Conservation (phyloP, 441 rosid genomes). For the Erodium chrysanthum region DNA sequence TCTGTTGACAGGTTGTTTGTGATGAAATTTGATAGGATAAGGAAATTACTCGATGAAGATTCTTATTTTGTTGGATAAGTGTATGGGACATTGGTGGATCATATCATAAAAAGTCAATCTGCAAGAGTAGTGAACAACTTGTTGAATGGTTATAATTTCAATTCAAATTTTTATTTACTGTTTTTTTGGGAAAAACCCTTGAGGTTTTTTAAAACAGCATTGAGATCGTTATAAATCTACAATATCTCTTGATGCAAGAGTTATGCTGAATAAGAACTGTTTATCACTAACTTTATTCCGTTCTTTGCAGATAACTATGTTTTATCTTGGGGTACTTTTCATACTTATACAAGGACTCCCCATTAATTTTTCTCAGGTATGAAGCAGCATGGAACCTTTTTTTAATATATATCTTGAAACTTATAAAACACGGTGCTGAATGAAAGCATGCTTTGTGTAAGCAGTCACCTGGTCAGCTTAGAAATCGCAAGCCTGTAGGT, state of each 20-base stretch:
- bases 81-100: neutral
- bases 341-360: slow-evolving; percentile 78
- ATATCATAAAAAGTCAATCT: neutral
- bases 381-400: slow-evolving; percentile 5
- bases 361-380: slow-evolving; percentile 70
- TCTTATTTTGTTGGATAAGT: neutral
- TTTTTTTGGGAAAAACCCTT: neutral
- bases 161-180: neutral
- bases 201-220: neutral
- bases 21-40: neutral
- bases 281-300: slow-evolving; percentile 13
- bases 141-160: neutral
- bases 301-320: slow-evolving; percentile 62
- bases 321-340: slow-evolving; percentile 71
- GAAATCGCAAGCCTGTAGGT: slow-evolving; percentile 58
- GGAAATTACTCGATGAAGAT: neutral
- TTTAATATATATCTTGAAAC: slow-evolving; percentile 13
- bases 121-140: neutral
- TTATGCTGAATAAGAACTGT: neutral
- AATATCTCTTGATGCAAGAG: neutral
- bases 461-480: slow-evolving; percentile 74
- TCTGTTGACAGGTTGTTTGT: neutral
- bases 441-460: slow-evolving; percentile 18
- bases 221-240: neutral
- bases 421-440: slow-evolving; percentile 18